Conservation (phyloP, 345 rosid genomes). For the Aegle marmelos region DNA sequence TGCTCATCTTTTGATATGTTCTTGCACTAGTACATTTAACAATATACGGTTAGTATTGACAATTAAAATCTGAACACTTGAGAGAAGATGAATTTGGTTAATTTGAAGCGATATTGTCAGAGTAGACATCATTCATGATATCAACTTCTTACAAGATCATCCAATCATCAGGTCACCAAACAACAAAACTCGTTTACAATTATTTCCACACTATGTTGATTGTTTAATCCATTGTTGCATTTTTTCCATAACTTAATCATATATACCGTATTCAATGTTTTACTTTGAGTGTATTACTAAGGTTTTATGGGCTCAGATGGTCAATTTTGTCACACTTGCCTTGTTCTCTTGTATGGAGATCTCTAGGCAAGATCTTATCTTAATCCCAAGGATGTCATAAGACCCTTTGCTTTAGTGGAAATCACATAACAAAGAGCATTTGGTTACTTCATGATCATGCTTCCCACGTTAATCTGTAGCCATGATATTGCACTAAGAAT, state of each 20-base stretch:
- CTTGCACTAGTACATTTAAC: too few relatives aligned
- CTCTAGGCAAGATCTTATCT: constrained; percentile 16
- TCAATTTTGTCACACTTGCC: constrained; percentile 6
- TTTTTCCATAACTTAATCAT: not conserved
- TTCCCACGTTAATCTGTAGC: not conserved
- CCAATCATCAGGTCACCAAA: not conserved
- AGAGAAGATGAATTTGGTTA: too few relatives aligned
- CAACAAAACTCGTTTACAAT: not conserved
- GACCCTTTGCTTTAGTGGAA: not conserved
- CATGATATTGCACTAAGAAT: not conserved
- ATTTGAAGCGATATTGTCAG: too few relatives aligned
- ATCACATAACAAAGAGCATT: not conserved
- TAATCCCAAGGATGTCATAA: not conserved
- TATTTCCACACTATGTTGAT: constrained; percentile 6
- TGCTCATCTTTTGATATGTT: too few relatives aligned
- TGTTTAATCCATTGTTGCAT: not conserved
- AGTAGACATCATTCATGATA: not conserved
- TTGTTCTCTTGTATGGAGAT: constrained; percentile 10
- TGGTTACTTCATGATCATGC: not conserved
- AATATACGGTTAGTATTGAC: too few relatives aligned
- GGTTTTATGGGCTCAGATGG: constrained; percentile 3
- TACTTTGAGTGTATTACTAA: not conserved
- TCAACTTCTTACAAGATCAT: not conserved
- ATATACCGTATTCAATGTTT: not conserved
- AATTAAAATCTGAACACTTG: too few relatives aligned